Base-by-base conservation (phyloP, 2,329 filamentous ascomycete species). In the Ascochyta koolunga region DNA sequence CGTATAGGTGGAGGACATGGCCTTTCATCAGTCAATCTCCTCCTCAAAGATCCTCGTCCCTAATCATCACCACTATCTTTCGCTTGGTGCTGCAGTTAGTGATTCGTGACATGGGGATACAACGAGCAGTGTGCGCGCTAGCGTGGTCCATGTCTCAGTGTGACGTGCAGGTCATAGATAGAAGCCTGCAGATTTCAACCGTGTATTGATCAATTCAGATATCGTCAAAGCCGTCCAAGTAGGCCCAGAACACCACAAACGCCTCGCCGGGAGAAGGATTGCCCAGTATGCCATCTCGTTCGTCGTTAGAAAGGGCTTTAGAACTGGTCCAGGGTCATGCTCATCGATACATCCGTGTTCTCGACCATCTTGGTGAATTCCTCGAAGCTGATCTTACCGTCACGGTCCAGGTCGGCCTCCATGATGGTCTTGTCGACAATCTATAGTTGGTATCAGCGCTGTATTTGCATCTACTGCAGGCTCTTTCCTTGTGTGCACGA, bases 401-500 rank as follows among this genome's bases (percentile, higher is more conserved):
- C 95, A 58, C 88, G 87, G 78, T 99, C 95, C 66, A 93, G 83
- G 77, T 99, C 95, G 42, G 95, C 95, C 81, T 99, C 95, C 95
- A 98, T 98, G 76, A 99, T 98, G 56, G 95, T 99, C 86, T 99
- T 99, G 82, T 99, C 95, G 66, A 99, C 95, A 75, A 99, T 99
- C 86, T 87, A 31, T n/a, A 38, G 4, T 8, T 29, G 13, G 29
- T 13, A 43, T 66, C 46, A 68, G 61, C 54, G 52, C n/a, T 19
- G 27, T 13, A 19, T 25, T 25, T 36, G 29, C 3, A 15, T 19
- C 2, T 2, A 13, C 19, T 4, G 5, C 24, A 32, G 10, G 10
- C 9, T 16, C 24, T 10, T 22, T 19, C 6, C 10, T 11, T 40
- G 25, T n/a, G 8, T 36, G 9, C 18, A 41, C 67, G 43, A 68